Conservation (phyloP, 2,329 filamentous ascomycete species). For the Monosporascus sp. region DNA sequence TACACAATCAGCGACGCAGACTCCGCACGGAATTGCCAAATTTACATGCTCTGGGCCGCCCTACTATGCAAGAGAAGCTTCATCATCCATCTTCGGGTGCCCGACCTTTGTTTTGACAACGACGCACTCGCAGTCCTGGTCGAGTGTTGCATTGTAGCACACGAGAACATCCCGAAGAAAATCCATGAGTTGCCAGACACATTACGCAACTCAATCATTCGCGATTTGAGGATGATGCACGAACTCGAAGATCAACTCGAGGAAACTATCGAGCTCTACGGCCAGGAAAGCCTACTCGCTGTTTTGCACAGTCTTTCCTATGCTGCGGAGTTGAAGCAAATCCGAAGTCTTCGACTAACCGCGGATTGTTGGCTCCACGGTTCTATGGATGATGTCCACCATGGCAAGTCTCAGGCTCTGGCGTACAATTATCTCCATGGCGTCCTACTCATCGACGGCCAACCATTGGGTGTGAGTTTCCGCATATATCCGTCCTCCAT, state of each 20-base stretch:
- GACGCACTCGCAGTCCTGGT: conserved; percentile 16
- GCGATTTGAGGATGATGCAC: conserved; percentile 41
- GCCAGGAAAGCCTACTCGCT: conserved; percentile 16
- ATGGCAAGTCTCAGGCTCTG: conserved; percentile 17
- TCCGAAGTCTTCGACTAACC: conserved; percentile 6
- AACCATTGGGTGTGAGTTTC: conserved; percentile 34
- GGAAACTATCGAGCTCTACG: conserved; percentile 24
- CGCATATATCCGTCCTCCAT: not conserved
- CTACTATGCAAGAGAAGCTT: conserved; percentile 47
- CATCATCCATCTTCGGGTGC: conserved; percentile 6
- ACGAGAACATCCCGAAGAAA: conserved; percentile 39
- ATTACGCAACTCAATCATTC: conserved; percentile 35
- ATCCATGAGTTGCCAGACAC: conserved; percentile 26
- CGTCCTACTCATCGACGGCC: conserved; percentile 35
- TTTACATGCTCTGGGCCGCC: conserved; percentile 48
- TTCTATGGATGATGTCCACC: conserved; percentile 1
- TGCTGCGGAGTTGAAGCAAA: conserved; percentile 18
- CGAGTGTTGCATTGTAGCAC: conserved; percentile 29
- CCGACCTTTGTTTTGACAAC: conserved; percentile 1
- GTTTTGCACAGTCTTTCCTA: conserved; percentile 41
- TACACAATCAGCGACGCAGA: conserved; percentile 31
- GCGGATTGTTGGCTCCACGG: conserved; percentile 18
- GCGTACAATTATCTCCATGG: conserved; percentile 32
- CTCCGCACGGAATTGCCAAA: conserved; percentile 31
- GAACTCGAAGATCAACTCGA: conserved; percentile 29